These are phyloP conservation scores for Mortierella sp. DNA, from an alignment of 371 early-diverging fungal species.

Conservation along the genomic window DNA sequence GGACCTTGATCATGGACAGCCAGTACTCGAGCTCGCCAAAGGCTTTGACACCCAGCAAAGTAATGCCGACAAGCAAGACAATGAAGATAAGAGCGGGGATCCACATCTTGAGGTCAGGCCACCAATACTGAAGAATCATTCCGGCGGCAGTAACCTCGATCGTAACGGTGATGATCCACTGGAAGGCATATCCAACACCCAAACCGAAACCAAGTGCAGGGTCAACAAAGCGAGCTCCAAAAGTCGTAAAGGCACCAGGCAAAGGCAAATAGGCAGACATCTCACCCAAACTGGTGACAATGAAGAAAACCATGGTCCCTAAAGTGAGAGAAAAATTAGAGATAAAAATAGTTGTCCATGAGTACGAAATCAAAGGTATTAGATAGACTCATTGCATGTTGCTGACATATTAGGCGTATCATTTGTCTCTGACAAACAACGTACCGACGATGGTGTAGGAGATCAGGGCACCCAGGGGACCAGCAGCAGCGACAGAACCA, in stretches of 20 bases:
- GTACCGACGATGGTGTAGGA: constrained; percentile 81
- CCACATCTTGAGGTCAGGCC: constrained; percentile 61
- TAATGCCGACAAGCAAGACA: constrained; percentile 45
- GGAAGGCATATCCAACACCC: constrained; percentile 82
- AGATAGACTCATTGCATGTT: not conserved
- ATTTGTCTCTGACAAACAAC: not conserved
- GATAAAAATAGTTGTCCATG: not conserved
- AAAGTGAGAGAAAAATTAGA: not conserved
- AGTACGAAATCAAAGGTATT: not conserved
- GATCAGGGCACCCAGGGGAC: constrained; percentile 84
- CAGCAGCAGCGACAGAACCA: constrained; percentile 78
- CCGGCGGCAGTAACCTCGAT: constrained; percentile 80
- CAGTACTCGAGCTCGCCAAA: constrained; percentile 68
- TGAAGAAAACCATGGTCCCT: constrained; percentile 80
- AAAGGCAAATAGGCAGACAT: constrained; percentile 88
- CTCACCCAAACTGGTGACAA: constrained; percentile 87
- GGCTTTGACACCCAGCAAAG: constrained; percentile 52
- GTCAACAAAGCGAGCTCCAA: constrained; percentile 88
- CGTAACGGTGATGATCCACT: constrained; percentile 86
- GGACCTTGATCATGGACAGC: constrained; percentile 70
- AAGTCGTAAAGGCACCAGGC: constrained; percentile 87
- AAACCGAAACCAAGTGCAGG: constrained; percentile 85
- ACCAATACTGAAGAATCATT: constrained; percentile 79
- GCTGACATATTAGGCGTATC: not conserved
- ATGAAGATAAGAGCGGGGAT: constrained; percentile 38